phyloP scores from a whole-genome alignment of 1,139 yeast genomes.

The Candida glucosophila region DNA sequence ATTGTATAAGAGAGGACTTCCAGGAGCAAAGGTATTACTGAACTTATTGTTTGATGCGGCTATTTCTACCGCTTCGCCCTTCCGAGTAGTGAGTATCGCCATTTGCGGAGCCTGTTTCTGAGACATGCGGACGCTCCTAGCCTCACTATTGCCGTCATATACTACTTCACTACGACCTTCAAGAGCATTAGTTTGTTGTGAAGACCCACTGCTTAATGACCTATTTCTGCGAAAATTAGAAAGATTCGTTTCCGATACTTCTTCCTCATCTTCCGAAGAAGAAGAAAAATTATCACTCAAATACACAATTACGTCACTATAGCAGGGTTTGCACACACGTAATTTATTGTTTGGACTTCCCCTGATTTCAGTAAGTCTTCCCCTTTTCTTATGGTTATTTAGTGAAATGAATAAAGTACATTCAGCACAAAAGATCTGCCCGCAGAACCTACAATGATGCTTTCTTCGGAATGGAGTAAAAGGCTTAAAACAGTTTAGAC shows the following conservation, averaged over 20 bases:
- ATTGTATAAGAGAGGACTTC: not conserved
- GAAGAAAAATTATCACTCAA: slow-evolving; percentile 52
- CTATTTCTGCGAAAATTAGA: slow-evolving; percentile 12
- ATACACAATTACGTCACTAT: slow-evolving; percentile 54
- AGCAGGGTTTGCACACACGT: slow-evolving; percentile 75
- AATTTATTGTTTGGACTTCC: slow-evolving; percentile 51
- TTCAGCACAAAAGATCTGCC: slow-evolving; percentile 86
- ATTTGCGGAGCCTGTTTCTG: slow-evolving; percentile 67
- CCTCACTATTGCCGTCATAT: slow-evolving; percentile 5
- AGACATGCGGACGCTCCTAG: slow-evolving; percentile 5
- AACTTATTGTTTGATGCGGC: slow-evolving; percentile 23
- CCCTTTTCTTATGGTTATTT: slow-evolving; percentile 44
- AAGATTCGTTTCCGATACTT: slow-evolving; percentile 11
- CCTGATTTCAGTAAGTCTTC: slow-evolving; percentile 18
- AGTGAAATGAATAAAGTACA: slow-evolving; percentile 80
- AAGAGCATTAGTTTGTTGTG: slow-evolving; percentile 1
- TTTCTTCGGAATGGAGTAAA: slow-evolving; percentile 78
- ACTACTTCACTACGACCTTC: not conserved
- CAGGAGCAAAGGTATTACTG: slow-evolving; percentile 1
- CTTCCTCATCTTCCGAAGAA: slow-evolving; percentile 11
- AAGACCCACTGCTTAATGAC: slow-evolving; percentile 22
- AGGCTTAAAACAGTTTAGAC: slow-evolving; percentile 66
- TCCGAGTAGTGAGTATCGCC: slow-evolving; percentile 77
- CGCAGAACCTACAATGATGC: slow-evolving; percentile 94
- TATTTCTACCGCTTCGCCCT: slow-evolving; percentile 73